Percentiles rank a stretch among this genome's conserved stretches.
These are phyloP conservation scores for Suillus variegatus DNA, from an alignment of 768 basidiomycete species.

Conservation along the genomic window DNA sequence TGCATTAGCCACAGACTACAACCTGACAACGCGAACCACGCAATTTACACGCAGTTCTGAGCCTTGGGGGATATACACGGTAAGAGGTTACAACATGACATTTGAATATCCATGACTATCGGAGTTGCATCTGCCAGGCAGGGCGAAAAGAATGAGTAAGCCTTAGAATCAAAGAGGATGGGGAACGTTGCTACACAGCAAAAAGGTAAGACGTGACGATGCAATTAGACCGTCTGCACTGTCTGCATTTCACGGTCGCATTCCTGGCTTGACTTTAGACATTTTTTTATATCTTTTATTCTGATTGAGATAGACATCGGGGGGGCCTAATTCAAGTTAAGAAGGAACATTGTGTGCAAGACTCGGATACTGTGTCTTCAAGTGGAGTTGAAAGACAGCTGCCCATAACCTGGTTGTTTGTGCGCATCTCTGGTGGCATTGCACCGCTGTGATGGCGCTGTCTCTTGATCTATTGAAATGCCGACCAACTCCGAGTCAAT, in stretches of 20 bases:
- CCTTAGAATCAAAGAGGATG: neutral
- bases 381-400: too few relatives aligned
- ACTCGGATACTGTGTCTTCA: too few relatives aligned
- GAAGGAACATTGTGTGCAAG: too few relatives aligned
- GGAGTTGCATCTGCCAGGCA: neutral
- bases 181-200: neutral
- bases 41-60: neutral
- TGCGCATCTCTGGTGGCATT: too few relatives aligned
- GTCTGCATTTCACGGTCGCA: neutral
- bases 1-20: too few relatives aligned
- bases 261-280: neutral
- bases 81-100: neutral
- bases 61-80: neutral
- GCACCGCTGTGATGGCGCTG: too few relatives aligned
- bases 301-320: too few relatives aligned
- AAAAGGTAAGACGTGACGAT: neutral
- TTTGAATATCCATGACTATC: neutral
- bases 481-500: too few relatives aligned
- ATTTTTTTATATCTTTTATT: too few relatives aligned
- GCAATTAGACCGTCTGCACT: neutral
- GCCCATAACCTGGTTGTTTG: too few relatives aligned
- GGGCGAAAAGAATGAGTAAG: neutral
- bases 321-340: too few relatives aligned
- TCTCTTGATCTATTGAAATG: too few relatives aligned
- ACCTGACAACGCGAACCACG: neutral